phyloP scores from a whole-genome alignment of 2,329 filamentous ascomycete species.

The Cladosporium oxysporum region DNA sequence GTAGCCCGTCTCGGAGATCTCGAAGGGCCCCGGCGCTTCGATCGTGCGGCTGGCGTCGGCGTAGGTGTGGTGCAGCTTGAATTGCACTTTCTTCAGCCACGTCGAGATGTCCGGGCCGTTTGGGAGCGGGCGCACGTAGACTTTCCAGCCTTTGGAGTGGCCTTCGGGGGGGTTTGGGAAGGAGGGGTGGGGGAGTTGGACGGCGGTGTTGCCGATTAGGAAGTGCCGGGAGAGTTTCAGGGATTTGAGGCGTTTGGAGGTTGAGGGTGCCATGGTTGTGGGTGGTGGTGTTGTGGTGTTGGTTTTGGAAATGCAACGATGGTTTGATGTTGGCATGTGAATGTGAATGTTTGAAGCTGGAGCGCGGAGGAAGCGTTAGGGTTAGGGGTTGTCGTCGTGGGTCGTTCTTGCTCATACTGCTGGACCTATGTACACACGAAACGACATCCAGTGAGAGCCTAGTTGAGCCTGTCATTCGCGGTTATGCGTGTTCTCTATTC shows the following conservation, averaged over 20 bases:
- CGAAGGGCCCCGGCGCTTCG: slow-evolving; percentile 73
- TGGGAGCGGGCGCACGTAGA: slow-evolving; percentile 88
- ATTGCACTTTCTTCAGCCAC: slow-evolving; percentile 95
- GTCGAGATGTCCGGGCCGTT: slow-evolving; percentile 84
- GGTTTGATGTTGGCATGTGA: not conserved
- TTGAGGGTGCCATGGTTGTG: slow-evolving; percentile 36
- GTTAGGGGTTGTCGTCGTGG: not conserved
- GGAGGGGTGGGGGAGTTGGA: slow-evolving; percentile 69
- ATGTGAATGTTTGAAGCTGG: slow-evolving; percentile 1
- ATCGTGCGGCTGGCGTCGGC: slow-evolving; percentile 84
- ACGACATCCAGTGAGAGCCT: not conserved
- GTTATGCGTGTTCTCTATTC: not conserved
- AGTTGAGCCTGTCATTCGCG: not conserved
- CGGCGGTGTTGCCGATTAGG: slow-evolving; percentile 53
- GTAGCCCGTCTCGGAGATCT: slow-evolving; percentile 92
- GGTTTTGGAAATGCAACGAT: not conserved
- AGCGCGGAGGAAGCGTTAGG: not conserved
- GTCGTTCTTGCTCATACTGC: not conserved
- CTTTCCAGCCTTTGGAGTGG: slow-evolving; percentile 95
- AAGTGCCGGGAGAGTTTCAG: slow-evolving; percentile 38
- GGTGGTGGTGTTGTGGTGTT: not conserved
- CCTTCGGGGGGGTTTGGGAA: slow-evolving; percentile 78
- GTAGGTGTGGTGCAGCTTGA: slow-evolving; percentile 97
- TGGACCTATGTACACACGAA: not conserved
- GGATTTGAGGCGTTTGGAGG: slow-evolving; percentile 39